phyloP scores from a whole-genome alignment of 2,329 filamentous ascomycete genomes.

The Colletotrichum orbiculare region DNA sequence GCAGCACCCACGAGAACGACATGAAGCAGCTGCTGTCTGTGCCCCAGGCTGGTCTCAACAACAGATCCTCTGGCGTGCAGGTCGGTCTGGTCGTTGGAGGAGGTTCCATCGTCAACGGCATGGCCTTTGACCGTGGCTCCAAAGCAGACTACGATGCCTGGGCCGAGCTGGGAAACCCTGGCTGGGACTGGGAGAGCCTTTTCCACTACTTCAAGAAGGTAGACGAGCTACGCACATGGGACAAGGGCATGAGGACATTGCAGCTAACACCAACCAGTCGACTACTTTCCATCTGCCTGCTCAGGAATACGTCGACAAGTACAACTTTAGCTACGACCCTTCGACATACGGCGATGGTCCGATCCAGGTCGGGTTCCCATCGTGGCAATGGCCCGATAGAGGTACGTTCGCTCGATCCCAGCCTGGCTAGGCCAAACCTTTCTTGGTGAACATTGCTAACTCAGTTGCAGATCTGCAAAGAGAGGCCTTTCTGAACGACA shows the following conservation, averaged over 20 bases:
- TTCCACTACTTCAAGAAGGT: constrained; percentile 59
- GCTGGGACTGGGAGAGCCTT: constrained; percentile 58
- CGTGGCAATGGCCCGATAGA: constrained; percentile 42
- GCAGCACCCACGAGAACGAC: constrained; percentile 36
- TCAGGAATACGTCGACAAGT: constrained; percentile 41
- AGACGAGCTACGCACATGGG: background rate
- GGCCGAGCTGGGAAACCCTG: constrained; percentile 54
- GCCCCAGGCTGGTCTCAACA: constrained; percentile 44
- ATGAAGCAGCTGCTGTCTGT: constrained; percentile 44
- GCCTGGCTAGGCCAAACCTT: too few relatives aligned
- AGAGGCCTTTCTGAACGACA: constrained; percentile 29
- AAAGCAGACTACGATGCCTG: constrained; percentile 55
- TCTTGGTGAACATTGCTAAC: background rate
- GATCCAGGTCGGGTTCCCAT: constrained; percentile 39
- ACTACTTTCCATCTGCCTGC: constrained; percentile 44
- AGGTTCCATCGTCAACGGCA: constrained; percentile 48
- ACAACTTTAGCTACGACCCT: constrained; percentile 39
- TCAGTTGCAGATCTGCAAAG: constrained; percentile 14
- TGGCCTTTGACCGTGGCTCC: constrained; percentile 58
- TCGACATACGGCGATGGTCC: constrained; percentile 41
- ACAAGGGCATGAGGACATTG: constrained; percentile 36
- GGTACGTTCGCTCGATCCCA: too few relatives aligned
- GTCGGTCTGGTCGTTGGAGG: constrained; percentile 41
- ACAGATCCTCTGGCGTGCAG: constrained; percentile 40
- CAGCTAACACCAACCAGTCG: constrained; percentile 43